Base-by-base conservation (phyloP, 352 stramenopile genomes). In the Peronospora belbahrii region DNA sequence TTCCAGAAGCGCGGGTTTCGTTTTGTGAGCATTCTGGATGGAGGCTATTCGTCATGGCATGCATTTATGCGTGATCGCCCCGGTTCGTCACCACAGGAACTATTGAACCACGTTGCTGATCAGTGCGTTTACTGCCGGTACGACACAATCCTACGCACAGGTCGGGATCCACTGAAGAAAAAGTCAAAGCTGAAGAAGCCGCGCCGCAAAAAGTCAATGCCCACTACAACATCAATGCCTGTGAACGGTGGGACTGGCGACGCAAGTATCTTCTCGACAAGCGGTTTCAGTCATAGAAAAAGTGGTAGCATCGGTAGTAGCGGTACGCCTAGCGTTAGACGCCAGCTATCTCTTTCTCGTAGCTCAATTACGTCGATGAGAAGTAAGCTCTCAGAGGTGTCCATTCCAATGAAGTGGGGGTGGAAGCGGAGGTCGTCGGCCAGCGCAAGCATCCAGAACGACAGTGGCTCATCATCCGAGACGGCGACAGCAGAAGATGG, bases 1-100 rank as follows among this genome's bases (percentile, higher is more conserved):
- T 91, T 91, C 54, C 79, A 91, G 56, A 91, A 91, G 52, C 69
- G 69, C 31, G 74, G 67, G 1, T 91, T 91, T 43, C 76, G 79
- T n/a, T 91, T 86, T 45, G 72, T 91, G 27, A 87, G 79, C 23
- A 72, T 57, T 6, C 42, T 91, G 10, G 79, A 91, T 42, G 79
- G 79, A 14, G 79, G 79, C 2, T 91, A 88, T 46, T 72, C 79
- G 8, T 83, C 76, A 4, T 91, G 79, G 79, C 79, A 91, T 42
- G 76, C 79, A n/a, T 88, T 81, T 47, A 84, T 91, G 72, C 70
- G 79, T 17, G 79, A 91, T 47, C 64, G 70, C 2, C 48, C 70
- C 0, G 52, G 51, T 13, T 78, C 52, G 1, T 87, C 79, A 4
- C 72, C 71, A 2, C 44, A 84, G 28, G 79, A 91, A 34, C 44